Conservation (phyloP, 768 basidiomycete species). For the Amanita fuliginea region DNA sequence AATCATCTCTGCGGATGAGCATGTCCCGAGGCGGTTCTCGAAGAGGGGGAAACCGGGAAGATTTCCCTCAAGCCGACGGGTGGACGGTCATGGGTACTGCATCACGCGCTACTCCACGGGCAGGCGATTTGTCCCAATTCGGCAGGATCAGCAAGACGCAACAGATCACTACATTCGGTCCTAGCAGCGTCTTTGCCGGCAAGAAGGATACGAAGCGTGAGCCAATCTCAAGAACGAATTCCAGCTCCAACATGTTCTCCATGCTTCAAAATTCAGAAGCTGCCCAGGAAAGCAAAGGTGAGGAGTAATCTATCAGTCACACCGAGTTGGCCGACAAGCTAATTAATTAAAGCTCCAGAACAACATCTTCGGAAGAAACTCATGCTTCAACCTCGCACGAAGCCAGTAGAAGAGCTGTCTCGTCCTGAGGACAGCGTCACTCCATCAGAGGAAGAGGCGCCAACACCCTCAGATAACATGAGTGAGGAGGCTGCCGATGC, state of each 20-base stretch:
- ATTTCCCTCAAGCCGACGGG: constrained; percentile 62
- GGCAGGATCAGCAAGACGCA: constrained; percentile 69
- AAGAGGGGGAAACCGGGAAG: constrained; percentile 65
- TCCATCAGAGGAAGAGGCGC: constrained; percentile 36
- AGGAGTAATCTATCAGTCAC: constrained; percentile 12
- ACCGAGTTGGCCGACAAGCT: background rate
- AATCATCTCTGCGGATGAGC: constrained; percentile 47
- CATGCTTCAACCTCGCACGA: constrained; percentile 69
- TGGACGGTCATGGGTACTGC: constrained; percentile 63
- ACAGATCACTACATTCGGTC: constrained; percentile 64
- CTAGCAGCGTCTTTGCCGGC: constrained; percentile 71
- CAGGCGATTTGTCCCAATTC: constrained; percentile 78
- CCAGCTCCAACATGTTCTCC: constrained; percentile 79
- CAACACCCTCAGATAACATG: constrained; percentile 36
- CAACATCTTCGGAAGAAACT: constrained; percentile 57
- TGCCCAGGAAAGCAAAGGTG: constrained; percentile 46
- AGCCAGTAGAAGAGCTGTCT: constrained; percentile 40
- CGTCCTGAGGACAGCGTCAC: constrained; percentile 38
- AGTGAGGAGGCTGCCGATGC: constrained; percentile 55
- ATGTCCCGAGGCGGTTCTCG: constrained; percentile 91
- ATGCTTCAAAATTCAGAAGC: constrained; percentile 66
- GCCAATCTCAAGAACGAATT: constrained; percentile 69
- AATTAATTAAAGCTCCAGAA: constrained; percentile 28
- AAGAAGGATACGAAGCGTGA: constrained; percentile 64
- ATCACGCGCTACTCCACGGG: constrained; percentile 57